Evolutionary conservation across 371 early-diverging fungal genomes (phyloP), one percentile per base, ranked within the genome.

Genomic region (Cokeromyces recurvatus): DNA sequence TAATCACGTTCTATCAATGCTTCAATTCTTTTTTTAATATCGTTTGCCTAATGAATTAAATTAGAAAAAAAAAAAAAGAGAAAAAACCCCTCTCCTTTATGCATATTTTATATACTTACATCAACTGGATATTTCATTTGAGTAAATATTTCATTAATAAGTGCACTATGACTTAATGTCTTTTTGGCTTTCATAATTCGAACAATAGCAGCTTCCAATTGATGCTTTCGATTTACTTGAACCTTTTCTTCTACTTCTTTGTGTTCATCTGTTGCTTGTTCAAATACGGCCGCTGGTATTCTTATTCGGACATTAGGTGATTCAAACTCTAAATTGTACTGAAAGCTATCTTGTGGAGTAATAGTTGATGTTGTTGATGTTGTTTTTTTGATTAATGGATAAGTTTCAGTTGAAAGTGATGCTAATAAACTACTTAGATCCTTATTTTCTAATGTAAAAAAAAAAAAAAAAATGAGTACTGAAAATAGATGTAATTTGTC

Each of bases 121-220:
- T 84, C 76, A 15, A 90, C 65, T 7, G 87, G 80, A 52, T 92
- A 96, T 52, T 86, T 85, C 19, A 94, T 56, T 45, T 86, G 83
- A 14, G 70, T 66, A 43, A 87, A 74, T 9, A 96, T 57, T 51
- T 89, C 91, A 19, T 69, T 74, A n/a, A n/a, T n/a, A n/a, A n/a
- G n/a, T n/a, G n/a, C n/a, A n/a, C n/a, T n/a, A 60, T 93, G 93
- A 14, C 70, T 63, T 19, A 90, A 48, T 20, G 62, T 72, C 64
- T 87, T 89, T 24, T 87, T 77, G 0, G 85, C 77, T 67, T 98
- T 98, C 92, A 97, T 87, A 39, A 97, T 84, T 31, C 97, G 78
- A 5, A 95, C 97, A 61, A 97, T 84, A 0, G 94, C 93, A 3
- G 98, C 98, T 55, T 98, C 97, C 9, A 94, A 75, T 64, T 86